Percentiles rank a stretch among this genome's conserved stretches.
phyloP scores from a whole-genome alignment of 345 rosid species.

The Salix udensis region DNA sequence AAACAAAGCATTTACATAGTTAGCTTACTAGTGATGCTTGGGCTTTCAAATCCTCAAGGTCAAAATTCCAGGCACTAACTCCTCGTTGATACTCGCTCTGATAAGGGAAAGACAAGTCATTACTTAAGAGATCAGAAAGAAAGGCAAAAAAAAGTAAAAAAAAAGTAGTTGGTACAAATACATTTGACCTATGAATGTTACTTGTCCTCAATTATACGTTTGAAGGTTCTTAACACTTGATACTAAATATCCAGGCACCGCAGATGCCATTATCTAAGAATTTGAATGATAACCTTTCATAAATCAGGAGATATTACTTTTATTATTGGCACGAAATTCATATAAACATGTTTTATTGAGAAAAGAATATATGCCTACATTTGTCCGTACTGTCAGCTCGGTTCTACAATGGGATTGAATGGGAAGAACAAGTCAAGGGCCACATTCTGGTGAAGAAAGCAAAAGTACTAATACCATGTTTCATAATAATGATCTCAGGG shows the following conservation, averaged over 20 bases:
- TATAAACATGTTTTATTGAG: not conserved
- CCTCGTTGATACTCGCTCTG: conserved; percentile 99
- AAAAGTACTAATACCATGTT: not conserved
- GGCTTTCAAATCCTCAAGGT: conserved; percentile 83
- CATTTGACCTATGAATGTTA: not conserved
- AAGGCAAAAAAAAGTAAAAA: not conserved
- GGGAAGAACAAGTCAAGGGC: not conserved
- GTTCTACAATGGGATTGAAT: not conserved
- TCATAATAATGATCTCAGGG: not conserved
- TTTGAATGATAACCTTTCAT: not conserved
- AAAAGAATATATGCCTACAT: not conserved
- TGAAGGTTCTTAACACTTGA: not conserved
- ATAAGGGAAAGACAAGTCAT: conserved; percentile 11
- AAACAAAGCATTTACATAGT: not conserved
- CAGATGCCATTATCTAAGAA: not conserved
- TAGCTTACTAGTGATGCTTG: conserved; percentile 88
- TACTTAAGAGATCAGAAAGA: conserved; percentile 6
- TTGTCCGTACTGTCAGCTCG: not conserved
- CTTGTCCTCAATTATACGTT: not conserved
- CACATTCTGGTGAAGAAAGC: not conserved
- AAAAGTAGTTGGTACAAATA: not conserved
- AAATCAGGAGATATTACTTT: not conserved
- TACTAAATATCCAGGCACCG: not conserved
- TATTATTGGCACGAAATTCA: not conserved
- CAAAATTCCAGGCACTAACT: conserved; percentile 99